phyloP scores from a whole-genome alignment of 2,329 filamentous ascomycete species.

The Parafenestella ontariensis region DNA sequence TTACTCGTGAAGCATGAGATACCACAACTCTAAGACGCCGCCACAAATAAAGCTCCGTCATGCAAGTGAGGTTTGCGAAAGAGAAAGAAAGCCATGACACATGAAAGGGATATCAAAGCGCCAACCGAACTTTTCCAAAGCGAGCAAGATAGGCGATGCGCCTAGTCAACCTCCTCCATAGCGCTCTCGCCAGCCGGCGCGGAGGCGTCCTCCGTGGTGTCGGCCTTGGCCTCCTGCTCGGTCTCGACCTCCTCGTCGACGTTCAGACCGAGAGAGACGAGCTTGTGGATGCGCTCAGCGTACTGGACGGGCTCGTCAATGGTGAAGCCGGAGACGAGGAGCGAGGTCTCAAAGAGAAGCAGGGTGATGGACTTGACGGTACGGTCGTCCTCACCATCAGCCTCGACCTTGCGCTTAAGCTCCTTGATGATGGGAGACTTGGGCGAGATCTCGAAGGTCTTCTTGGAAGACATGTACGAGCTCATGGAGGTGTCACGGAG shows the following conservation, averaged over 20 bases:
- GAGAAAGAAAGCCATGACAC: slow-evolving; percentile 47
- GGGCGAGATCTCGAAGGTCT: slow-evolving; percentile 99
- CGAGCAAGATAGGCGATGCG: slow-evolving; percentile 30
- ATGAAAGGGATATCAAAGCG: slow-evolving; percentile 50
- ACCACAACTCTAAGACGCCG: slow-evolving; percentile 46
- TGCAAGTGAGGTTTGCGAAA: slow-evolving; percentile 43
- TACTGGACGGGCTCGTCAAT: slow-evolving; percentile 98
- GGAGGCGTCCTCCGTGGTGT: slow-evolving; percentile 61
- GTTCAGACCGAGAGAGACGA: slow-evolving; percentile 96
- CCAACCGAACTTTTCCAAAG: slow-evolving; percentile 47
- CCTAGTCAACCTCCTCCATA: slow-evolving; percentile 99
- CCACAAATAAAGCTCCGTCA: slow-evolving; percentile 40
- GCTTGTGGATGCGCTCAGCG: slow-evolving; percentile 99
- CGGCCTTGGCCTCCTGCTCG: slow-evolving; percentile 62
- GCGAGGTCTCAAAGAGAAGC: slow-evolving; percentile 97
- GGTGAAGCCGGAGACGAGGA: slow-evolving; percentile 98
- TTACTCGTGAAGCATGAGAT: slow-evolving; percentile 43
- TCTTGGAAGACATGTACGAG: slow-evolving; percentile 99
- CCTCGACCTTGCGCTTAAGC: slow-evolving; percentile 99
- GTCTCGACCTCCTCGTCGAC: slow-evolving; percentile 92
- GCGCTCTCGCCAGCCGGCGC: slow-evolving; percentile 82
- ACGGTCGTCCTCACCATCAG: slow-evolving; percentile 96
- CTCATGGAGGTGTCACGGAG: slow-evolving; percentile 99
- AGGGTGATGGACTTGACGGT: slow-evolving; percentile 99
- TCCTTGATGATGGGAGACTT: slow-evolving; percentile 98